Conservation (phyloP, 1,284 basidiomycete species). For the Takashimella koratensis region DNA sequence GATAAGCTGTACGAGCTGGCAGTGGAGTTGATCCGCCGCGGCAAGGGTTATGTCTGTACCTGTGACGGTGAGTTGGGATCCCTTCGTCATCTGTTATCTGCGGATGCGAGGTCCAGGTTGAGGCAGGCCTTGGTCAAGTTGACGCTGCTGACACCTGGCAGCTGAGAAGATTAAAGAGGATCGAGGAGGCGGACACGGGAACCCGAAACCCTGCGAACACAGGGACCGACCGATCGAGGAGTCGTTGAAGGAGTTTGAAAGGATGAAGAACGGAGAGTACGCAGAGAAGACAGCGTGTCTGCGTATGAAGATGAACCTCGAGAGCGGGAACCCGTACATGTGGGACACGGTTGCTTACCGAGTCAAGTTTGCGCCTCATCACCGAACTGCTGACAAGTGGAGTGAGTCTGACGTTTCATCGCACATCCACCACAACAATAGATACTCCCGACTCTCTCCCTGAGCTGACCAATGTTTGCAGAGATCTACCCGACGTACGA, state of each 20-base stretch:
- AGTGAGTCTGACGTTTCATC: constrained; percentile 50
- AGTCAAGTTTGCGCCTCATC: constrained; percentile 84
- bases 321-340: constrained; percentile 96
- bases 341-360: constrained; percentile 99
- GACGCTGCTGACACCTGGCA: constrained; percentile 34
- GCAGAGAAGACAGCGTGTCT: constrained; percentile 85
- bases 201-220: constrained; percentile 80
- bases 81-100: too few species aligned
- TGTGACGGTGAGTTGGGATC: constrained; percentile 89
- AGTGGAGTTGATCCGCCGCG: constrained; percentile 82
- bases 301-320: constrained; percentile 96
- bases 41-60: constrained; percentile 93
- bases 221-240: constrained; percentile 78
- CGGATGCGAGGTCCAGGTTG: too few species aligned
- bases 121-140: not conserved
- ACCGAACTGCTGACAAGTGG: constrained; percentile 91
- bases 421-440: too few species aligned
- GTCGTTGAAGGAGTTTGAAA: constrained; percentile 81
- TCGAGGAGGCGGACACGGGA: constrained; percentile 77
- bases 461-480: constrained; percentile 7
- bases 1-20: constrained; percentile 82
- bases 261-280: constrained; percentile 90
- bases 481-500: constrained; percentile 81
- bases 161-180: constrained; percentile 89
- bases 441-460: too few species aligned